These are phyloP conservation scores for Pythium vanterpoolii DNA, from an alignment of 352 stramenopile genomes.

Conservation along the genomic window DNA sequence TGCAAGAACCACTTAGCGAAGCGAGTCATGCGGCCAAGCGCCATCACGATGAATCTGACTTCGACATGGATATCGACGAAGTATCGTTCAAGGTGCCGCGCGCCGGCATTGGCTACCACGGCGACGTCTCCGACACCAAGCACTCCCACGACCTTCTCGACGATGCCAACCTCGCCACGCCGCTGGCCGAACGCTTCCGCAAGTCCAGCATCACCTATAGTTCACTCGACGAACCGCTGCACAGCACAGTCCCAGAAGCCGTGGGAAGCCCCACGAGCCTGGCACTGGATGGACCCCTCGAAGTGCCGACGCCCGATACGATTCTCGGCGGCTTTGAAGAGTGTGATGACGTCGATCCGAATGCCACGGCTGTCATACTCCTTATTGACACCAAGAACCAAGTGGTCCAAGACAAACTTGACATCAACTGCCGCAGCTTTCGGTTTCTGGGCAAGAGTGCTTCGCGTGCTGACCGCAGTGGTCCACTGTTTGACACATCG, in stretches of 20 bases:
- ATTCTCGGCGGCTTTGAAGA: constrained; percentile 80
- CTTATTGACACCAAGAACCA: constrained; percentile 40
- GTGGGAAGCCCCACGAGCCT: constrained; percentile 27
- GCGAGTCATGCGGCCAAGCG: constrained; percentile 31
- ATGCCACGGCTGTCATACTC: constrained; percentile 58
- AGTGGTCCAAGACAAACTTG: constrained; percentile 37
- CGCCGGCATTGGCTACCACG: constrained; percentile 75
- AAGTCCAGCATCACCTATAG: constrained; percentile 78
- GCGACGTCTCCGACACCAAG: constrained; percentile 58
- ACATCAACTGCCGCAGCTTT: constrained; percentile 69
- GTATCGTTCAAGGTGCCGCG: constrained; percentile 64
- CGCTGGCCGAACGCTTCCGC: constrained; percentile 69
- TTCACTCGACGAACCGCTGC: constrained; percentile 57
- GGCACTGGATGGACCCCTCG: constrained; percentile 24
- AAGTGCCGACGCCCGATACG: constrained; percentile 70
- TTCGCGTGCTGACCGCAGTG: not conserved
- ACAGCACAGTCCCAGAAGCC: constrained; percentile 34
- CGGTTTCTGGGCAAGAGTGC: constrained; percentile 46
- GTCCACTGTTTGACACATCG: constrained; percentile 13
- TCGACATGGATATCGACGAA: constrained; percentile 54
- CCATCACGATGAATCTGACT: constrained; percentile 44
- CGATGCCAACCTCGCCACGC: constrained; percentile 34
- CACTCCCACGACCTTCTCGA: constrained; percentile 45
- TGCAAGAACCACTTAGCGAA: not conserved
- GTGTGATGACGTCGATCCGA: constrained; percentile 73